Evolutionary conservation across 176 grass and related monocot species (phyloP), one percentile per base, ranked within the genome.

Genomic region (Musa schizocarpa): DNA sequence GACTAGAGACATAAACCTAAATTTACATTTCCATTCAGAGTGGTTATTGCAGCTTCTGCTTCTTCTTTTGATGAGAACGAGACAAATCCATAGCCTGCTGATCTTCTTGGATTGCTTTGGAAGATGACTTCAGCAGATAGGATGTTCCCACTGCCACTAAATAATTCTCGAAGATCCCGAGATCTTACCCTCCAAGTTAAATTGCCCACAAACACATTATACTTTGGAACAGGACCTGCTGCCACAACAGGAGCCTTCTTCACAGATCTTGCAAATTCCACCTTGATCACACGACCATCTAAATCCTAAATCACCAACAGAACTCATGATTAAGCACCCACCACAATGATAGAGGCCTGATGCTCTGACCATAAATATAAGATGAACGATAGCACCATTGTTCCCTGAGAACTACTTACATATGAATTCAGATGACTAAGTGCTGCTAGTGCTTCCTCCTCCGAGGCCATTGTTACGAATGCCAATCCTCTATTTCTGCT

Each of bases 401-500:
- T 29, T 25, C 25, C 26, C 13, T 48, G 66, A 74, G 22, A 76
- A 82, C 95, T 89, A 82, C 95, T 89, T 89, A 99, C 95, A 82
- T 78, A 66, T 58, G 80, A 77, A 86, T 89, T 80, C 27, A 99
- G 80, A 87, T 78, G 80, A 56, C 76, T 79, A 26, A 89, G 71
- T 58, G 90, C 88, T 82, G 76, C 72, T 71, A 84, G 76, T 56
- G 95, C 90, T 52, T 91, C 95, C 48, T 94, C 84, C 85, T 94
- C 90, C 21, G 90, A 91, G 54, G 73, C 84, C 95, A 99, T 99
- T 76, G 82, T 89, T 34, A 99, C 68, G 87, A 99, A 99, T 79
- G 82, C 95, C 82, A 94, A 82, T 77, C 95, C 95, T 87, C 95
- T 86, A 76, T 99, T 99, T 91, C 79, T 93, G 50, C 24, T 85